These are phyloP conservation scores for Trypanosoma cruzi DNA, from an alignment of 208 protist genomes.

Conservation along the genomic window DNA sequence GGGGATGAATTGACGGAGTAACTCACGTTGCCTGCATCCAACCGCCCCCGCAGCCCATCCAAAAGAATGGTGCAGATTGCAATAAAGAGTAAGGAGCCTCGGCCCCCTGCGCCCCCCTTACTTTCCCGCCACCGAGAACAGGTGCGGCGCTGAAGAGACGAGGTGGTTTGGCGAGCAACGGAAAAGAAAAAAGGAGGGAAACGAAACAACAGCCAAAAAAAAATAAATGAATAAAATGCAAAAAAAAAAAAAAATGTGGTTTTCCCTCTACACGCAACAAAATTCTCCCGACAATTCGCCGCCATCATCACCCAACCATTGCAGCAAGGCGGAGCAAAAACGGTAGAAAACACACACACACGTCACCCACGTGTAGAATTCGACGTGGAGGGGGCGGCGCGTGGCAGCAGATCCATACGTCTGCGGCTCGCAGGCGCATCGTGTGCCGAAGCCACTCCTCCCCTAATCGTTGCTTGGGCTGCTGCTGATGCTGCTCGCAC, in stretches of 20 bases:
- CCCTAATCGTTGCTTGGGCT: background rate
- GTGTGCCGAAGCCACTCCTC: background rate
- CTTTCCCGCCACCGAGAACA: too few species aligned
- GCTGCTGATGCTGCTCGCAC: background rate
- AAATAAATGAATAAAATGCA: too few species aligned
- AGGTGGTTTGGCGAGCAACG: too few species aligned
- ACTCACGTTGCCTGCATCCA: background rate
- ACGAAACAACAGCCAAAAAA: too few species aligned
- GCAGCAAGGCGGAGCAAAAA: background rate
- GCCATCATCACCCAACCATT: background rate
- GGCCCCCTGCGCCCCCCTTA: too few species aligned
- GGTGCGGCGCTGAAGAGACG: too few species aligned
- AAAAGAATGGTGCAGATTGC: background rate
- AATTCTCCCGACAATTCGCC: background rate
- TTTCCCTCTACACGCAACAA: background rate
- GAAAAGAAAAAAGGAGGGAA: too few species aligned
- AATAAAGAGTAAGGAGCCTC: too few species aligned
- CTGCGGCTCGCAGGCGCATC: background rate
- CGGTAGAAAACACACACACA: background rate
- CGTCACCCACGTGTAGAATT: constrained; percentile 1
- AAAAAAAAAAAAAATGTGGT: background rate
- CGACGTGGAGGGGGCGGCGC: background rate
- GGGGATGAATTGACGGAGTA: background rate
- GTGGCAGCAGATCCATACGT: background rate
- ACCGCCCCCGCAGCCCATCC: too few species aligned